Evolutionary conservation across 2,329 filamentous ascomycete genomes (phyloP).

Genomic region (Fragosphaeria purpurea): DNA sequence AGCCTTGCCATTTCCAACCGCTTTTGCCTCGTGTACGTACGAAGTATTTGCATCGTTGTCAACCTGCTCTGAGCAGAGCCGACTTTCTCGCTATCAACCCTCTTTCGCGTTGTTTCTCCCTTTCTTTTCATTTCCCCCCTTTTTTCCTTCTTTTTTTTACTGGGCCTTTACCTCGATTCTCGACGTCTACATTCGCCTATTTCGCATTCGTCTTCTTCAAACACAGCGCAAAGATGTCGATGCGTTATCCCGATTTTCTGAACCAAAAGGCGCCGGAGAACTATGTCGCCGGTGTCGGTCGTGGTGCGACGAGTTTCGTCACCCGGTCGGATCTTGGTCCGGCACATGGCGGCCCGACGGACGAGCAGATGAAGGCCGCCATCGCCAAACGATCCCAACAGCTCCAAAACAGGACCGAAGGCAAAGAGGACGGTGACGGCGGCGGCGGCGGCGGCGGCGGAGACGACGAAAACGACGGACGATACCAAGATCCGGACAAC

Average conservation of each 20-base stretch:
- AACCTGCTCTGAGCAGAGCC: too few species aligned
- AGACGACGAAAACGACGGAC: constrained; percentile 30
- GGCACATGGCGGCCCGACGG: constrained; percentile 86
- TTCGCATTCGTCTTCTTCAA: neutral
- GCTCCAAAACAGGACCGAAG: constrained; percentile 42
- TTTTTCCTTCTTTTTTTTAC: neutral
- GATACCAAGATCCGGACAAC: constrained; percentile 94
- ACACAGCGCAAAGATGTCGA: constrained; percentile 33
- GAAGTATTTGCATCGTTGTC: too few species aligned
- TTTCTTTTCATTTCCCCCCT: neutral
- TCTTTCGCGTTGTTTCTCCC: neutral
- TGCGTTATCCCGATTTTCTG: constrained; percentile 67
- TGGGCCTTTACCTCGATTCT: neutral
- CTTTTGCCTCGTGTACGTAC: too few species aligned
- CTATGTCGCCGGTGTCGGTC: constrained; percentile 90
- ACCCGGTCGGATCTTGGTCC: constrained; percentile 94
- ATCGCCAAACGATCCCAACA: constrained; percentile 87
- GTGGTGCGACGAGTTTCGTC: constrained; percentile 96
- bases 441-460: constrained; percentile 52
- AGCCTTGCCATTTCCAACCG: too few species aligned
- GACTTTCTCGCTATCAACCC: too few species aligned
- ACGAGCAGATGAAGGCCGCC: constrained; percentile 96
- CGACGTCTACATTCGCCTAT: too few species aligned
- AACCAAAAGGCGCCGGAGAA: constrained; percentile 78
- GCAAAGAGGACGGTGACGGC: constrained; percentile 59